Conservation (phyloP, 768 basidiomycete genomes). For the Suillus paluster region DNA sequence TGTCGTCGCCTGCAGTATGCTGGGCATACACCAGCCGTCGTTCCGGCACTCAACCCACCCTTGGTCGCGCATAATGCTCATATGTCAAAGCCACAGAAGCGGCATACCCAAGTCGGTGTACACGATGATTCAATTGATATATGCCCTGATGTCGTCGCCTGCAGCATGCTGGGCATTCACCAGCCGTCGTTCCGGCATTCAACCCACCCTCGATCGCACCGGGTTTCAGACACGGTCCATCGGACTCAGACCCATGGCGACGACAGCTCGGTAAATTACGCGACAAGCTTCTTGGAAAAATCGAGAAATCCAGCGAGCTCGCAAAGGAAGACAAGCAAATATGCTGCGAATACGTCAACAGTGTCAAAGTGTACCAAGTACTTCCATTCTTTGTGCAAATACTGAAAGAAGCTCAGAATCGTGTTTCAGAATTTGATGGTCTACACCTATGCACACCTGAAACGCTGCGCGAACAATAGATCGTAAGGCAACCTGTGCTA, state of each 20-base stretch:
- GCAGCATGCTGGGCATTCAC: not conserved
- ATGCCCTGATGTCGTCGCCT: not conserved
- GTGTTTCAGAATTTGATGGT: constrained; percentile 26
- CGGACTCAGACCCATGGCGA: not conserved
- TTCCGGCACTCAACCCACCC: not conserved
- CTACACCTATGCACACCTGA: constrained; percentile 28
- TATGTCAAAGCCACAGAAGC: too few species aligned
- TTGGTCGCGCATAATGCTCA: too few species aligned
- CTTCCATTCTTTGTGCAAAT: not conserved
- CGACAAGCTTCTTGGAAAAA: not conserved
- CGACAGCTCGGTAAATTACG: not conserved
- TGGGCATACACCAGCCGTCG: not conserved
- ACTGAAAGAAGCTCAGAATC: not conserved
- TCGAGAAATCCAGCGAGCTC: constrained; percentile 5
- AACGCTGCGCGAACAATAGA: constrained; percentile 15
- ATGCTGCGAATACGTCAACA: constrained; percentile 14
- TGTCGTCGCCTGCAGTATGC: not conserved
- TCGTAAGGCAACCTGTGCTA: constrained; percentile 9
- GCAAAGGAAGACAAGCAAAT: not conserved
- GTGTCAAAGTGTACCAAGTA: constrained; percentile 27
- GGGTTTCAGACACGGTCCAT: not conserved
- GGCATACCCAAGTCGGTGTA: not conserved
- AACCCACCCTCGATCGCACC: not conserved
- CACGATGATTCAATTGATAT: not conserved
- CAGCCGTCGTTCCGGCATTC: not conserved